Conservation (phyloP, 257 asterid genomes). For the Knoxia roxburghii region DNA sequence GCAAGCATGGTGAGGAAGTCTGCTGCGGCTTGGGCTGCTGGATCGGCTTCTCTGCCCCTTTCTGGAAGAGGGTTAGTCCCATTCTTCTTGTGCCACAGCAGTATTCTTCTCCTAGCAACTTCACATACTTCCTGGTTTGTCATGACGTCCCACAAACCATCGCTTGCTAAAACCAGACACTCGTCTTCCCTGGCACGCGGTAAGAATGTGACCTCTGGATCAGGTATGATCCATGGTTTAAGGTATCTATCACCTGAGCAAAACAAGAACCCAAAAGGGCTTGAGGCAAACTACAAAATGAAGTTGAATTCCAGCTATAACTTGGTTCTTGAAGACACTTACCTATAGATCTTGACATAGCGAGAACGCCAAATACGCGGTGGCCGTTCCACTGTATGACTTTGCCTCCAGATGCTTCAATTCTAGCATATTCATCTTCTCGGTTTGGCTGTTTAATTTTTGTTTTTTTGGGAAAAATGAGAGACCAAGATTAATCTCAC, state of each 20-base stretch:
- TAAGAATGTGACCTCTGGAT: conserved; percentile 65
- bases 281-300: background rate
- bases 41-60: conserved; percentile 65
- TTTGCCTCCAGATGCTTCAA: conserved; percentile 87
- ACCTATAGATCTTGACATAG: conserved; percentile 93
- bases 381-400: conserved; percentile 90
- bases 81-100: conserved; percentile 76
- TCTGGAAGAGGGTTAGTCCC: conserved; percentile 34
- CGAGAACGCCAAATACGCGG: conserved; percentile 90
- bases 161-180: conserved; percentile 73
- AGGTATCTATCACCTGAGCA: conserved; percentile 65
- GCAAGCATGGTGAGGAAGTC: conserved; percentile 64
- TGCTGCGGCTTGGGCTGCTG: conserved; percentile 85
- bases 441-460: conserved; percentile 51
- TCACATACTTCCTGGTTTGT: conserved; percentile 70
- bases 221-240: conserved; percentile 81
- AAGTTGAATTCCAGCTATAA: background rate
- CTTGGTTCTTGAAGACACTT: conserved; percentile 18
- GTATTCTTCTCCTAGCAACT: conserved; percentile 51
- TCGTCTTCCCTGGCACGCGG: conserved; percentile 73
- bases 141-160: conserved; percentile 83
- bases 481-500: conserved; percentile 4
- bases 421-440: conserved; percentile 81
- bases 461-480: background rate
- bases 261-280: background rate